Evolutionary conservation across 441 rosid species (phyloP), one percentile per base, ranked within the genome.

Genomic region (Brassica balearica): DNA sequence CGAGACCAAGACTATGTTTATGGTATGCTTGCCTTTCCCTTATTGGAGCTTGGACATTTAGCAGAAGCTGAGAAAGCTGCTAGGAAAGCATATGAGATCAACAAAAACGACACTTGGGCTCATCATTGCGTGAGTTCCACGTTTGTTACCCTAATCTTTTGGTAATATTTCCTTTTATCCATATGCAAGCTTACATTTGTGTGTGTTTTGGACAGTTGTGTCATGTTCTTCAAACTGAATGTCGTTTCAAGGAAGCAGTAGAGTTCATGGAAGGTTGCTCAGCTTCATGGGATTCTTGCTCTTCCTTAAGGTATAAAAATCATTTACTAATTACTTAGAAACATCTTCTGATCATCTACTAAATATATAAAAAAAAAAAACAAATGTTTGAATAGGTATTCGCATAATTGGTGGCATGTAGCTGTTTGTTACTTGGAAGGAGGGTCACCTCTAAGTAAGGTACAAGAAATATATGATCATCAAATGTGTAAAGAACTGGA

Each of bases 371-470:
- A 29, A 29, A 4, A 29, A 29, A 15, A 59, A 25, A 12, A 6
- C n/a, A 46, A 48, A 48, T 14, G 6, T 69, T 32, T 69, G n/a
- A 6, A 71, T 76, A 94, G 98, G 92, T 82, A 76, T 60, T 91
- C 96, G 6, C 97, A 94, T 84, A 90, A 94, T 80, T 94, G 98
- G 98, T 94, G 98, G 96, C 96, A 92, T 65, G 87, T 91, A 23
- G 94, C 93, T 65, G 91, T 94, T 69, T 94, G 96, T 84, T 92
- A 90, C 86, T 71, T 94, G 82, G 97, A 91, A 88, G 96, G 95
- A 62, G 86, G 90, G 80, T 81, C 91, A 71, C 82, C 87, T 1
- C 77, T 86, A 8, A 74, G 73, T 72, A 88, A 84, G 23, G 86
- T 91, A 25, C 70, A 85, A 72, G 91, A 87, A 32, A 62, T 91